Evolutionary conservation across 805 yeast species (phyloP), one percentile per base, ranked within the genome.

Genomic region (Suhomyces pyralidae): DNA sequence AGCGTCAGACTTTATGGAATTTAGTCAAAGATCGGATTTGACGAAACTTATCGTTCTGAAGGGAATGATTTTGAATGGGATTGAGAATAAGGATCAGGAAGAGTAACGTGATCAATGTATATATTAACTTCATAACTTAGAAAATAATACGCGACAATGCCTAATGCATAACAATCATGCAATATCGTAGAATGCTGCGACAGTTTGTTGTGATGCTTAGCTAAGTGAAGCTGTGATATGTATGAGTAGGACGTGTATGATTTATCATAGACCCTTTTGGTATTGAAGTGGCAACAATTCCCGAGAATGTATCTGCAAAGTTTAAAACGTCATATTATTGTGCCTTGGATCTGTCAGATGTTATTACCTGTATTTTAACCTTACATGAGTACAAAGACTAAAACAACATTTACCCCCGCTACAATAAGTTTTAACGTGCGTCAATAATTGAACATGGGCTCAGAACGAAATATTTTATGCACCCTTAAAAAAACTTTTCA

Each of bases 11-110:
- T 53, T 59, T 32, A 50, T 74, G 61, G 57, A 61, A 22, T 56
- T 51, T 32, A 53, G 56, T 26, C 60, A 67, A 34, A 64, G 69
- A 49, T 54, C 62, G n/a, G 62, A 61, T 14, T 60, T 74, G 43
- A 62, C 67, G 15, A 66, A 69, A 51, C 45, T 65, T n/a, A 59
- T 73, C 15, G 66, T 72, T 10, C 53, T 57, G 26, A 71, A 70
- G 55, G 74, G 73, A 1, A 62, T 68, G 61, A 43, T 62, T 25
- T 55, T 73, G 42, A 69, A 66, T 57, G 73, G 72, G 3, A 59
- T 64, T 26, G 61, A 58, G 7, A 43, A 46, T 25, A 36, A 28
- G 8, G 51, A 36, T 19, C 40, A 14, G 10, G 54, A 51, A 6
- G 54, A 45, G 20, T 24, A 46, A 19, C 46, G 7, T 24, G 19